Base-by-base conservation (phyloP, 345 rosid species). In the Lepidium africanum region DNA sequence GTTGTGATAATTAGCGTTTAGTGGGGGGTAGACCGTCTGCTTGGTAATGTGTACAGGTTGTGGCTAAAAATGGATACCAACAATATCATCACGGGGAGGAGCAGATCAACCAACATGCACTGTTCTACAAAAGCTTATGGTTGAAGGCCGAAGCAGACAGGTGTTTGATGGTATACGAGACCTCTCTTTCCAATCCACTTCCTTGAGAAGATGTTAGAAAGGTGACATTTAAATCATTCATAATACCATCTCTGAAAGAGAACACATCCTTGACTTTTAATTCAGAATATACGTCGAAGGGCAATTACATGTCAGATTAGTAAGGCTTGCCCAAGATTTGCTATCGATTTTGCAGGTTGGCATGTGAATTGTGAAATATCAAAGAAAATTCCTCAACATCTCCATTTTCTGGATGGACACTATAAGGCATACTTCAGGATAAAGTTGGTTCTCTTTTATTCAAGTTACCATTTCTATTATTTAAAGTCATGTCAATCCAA, bases 121-220 rank as follows among this genome's bases (percentile, higher is more conserved):
- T 79, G 38, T 52, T 75, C 73, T 80, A 78, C 70, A 73, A 75
- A 74, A 54, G 70, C 46, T 40, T 82, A 41, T 78, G 77, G 85
- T 77, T 78, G n/a, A 78, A 79, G 67, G 77, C 86, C 25, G 78
- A 77, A 76, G 81, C 78, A 51, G 85, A 79, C 43, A 63, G 76
- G 43, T 40, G 75, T 50, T 71, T 73, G 41, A 61, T 81, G 79
- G 78, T 80, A 42, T 69, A 59, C 50, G 69, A 68, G 77, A 78
- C 76, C 40, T 62, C 17, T 14, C 56, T 63, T 27, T 65, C 59
- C 5, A 67, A 74, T 54, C 69, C 68, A 61, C 11, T 21, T 52
- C 70, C 36, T 67, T 67, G 43, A 74, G 27, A 30, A 5, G 72
- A 55, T 21, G 12, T 23, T 43, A 53, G 40, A 53, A 67, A 67